Percentiles rank a stretch among this genome's conserved stretches.
Conservation (phyloP, 352 stramenopile genomes). For the Globisporangium uncinulatum region DNA sequence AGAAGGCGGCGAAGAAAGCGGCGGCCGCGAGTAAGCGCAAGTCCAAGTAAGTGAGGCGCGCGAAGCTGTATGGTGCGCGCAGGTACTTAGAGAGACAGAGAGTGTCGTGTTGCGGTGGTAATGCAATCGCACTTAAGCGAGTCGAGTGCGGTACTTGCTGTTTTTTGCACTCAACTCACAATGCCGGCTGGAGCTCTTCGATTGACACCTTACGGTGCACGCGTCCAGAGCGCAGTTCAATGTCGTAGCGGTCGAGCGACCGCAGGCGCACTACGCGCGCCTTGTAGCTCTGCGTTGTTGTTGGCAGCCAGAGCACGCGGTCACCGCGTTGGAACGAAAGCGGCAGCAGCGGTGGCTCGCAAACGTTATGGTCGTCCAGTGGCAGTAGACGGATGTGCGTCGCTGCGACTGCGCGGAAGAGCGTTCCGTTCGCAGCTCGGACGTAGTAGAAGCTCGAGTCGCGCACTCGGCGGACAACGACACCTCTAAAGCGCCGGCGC, state of each 20-base stretch:
- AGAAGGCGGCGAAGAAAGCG: constrained; percentile 68
- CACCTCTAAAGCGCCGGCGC: constrained; percentile 29
- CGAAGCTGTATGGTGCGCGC: too few species aligned
- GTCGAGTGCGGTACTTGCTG: neutral
- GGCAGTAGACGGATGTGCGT: constrained; percentile 35
- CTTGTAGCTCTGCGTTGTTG: constrained; percentile 28
- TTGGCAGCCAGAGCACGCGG: constrained; percentile 31
- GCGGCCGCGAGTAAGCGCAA: constrained; percentile 48
- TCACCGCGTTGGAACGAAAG: constrained; percentile 25
- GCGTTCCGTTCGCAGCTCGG: constrained; percentile 31
- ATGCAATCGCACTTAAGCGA: neutral
- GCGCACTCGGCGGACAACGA: constrained; percentile 28
- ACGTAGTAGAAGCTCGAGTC: constrained; percentile 58
- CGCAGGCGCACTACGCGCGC: constrained; percentile 30
- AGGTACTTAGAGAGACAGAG: neutral
- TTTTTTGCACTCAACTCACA: neutral
- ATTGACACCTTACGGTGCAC: constrained; percentile 35
- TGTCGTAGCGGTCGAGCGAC: constrained; percentile 36
- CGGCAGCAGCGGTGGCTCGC: neutral
- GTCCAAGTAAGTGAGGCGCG: constrained; percentile 35
- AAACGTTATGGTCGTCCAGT: neutral
- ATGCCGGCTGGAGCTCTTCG: constrained; percentile 28
- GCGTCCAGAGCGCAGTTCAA: constrained; percentile 41
- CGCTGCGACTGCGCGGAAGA: constrained; percentile 38
- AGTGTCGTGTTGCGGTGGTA: constrained; percentile 6